These are phyloP conservation scores for Acacia acuminata DNA, from an alignment of 306 rosid genomes.

Conservation along the genomic window DNA sequence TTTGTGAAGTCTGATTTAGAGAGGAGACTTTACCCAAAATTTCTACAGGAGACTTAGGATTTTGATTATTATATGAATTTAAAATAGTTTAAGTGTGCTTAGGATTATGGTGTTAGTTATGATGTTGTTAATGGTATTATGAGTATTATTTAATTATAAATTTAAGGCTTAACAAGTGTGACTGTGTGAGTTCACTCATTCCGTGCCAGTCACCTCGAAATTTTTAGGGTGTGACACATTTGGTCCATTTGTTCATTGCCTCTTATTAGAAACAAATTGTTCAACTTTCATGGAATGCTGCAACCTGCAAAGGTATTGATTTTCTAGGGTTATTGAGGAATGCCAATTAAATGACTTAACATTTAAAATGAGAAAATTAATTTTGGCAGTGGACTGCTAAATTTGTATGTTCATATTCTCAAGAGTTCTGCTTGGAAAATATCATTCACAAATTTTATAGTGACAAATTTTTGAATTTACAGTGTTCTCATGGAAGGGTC, in stretches of 20 bases:
- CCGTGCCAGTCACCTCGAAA: no score
- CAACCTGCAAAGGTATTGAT: background rate
- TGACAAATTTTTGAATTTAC: background rate
- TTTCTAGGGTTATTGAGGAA: background rate
- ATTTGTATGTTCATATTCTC: background rate
- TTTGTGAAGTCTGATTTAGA: no score
- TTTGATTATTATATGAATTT: no score
- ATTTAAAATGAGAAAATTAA: background rate
- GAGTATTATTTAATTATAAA: no score
- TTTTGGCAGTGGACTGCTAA: background rate
- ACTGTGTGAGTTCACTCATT: no score
- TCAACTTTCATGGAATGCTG: background rate
- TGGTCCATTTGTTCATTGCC: background rate
- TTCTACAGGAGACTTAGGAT: no score
- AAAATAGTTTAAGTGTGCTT: no score
- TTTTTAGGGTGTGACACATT: no score
- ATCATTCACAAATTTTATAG: background rate
- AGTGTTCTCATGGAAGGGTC: slow-evolving; percentile 1
- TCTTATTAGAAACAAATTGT: background rate
- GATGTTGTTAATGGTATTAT: no score
- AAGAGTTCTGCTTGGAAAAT: background rate
- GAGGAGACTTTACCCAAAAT: no score
- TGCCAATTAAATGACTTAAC: background rate
- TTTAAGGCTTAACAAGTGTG: no score
- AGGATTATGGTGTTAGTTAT: no score